phyloP scores from a whole-genome alignment of 768 basidiomycete species.

The Tylopilus sp. region DNA sequence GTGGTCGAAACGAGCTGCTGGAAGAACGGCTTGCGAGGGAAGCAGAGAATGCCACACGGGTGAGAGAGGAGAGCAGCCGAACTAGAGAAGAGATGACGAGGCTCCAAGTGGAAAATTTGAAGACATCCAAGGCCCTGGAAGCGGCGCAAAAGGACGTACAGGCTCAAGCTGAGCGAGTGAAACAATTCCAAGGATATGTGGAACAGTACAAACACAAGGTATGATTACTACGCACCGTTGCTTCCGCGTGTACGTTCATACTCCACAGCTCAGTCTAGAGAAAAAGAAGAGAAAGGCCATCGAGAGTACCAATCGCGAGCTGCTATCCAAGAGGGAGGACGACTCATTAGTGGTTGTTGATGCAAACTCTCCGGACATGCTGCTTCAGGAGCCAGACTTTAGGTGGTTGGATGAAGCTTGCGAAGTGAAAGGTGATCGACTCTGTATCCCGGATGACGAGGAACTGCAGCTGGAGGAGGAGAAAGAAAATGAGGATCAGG shows the following conservation, averaged over 20 bases:
- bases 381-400: constrained; percentile 13
- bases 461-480: constrained; percentile 10
- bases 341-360: constrained; percentile 31
- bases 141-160: constrained; percentile 15
- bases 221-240: neutral
- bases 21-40: constrained; percentile 14
- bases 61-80: constrained; percentile 11
- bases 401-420: constrained; percentile 30
- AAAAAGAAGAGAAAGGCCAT: constrained; percentile 28
- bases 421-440: constrained; percentile 24
- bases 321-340: constrained; percentile 18
- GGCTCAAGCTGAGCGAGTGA: constrained; percentile 18
- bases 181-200: constrained; percentile 20
- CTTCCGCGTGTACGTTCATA: neutral
- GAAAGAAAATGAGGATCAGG: constrained; percentile 23
- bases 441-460: constrained; percentile 15
- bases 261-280: constrained; percentile 18
- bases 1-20: constrained; percentile 11
- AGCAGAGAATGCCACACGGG: neutral
- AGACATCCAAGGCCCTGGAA: constrained; percentile 13
- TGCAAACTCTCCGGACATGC: constrained; percentile 21
- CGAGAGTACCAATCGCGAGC: constrained; percentile 7
- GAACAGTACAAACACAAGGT: constrained; percentile 25
- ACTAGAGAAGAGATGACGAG: constrained; percentile 20
- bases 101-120: constrained; percentile 25